Base-by-base conservation (phyloP, 257 asterid genomes). In the Lavandula angustifolia region DNA sequence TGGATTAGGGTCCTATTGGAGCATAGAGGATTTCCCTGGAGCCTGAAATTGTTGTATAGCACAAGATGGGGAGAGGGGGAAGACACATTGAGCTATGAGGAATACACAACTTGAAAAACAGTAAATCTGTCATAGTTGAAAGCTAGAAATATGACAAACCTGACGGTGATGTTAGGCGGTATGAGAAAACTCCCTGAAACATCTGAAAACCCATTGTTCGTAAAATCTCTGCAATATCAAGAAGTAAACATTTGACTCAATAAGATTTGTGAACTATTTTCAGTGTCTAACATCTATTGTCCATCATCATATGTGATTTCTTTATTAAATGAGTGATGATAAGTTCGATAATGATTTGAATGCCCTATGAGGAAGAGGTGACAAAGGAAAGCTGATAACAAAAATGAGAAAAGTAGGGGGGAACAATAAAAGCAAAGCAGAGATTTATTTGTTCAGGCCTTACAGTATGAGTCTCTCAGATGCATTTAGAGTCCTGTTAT, bases 1-100 rank as follows among this genome's bases (percentile, higher is more conserved):
- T 66, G 67, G 34, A 4, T 9, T 18, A 78, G 75, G 72, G 73
- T 79, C 80, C 53, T 66, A 60, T 64, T 70, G 37, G 73, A 57
- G 70, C 98, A 91, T 12, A 77, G 29, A 9, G 95, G 95, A 80
- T 91, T 91, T 75, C 96, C 98, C 74, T 64, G 76, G 78, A 92
- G 86, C 76, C 98, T 91, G 96, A 47, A 74, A 69, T 48, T 31
- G 37, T 52, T 65, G 46, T 32, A 59, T 6, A 46, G 34, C 33
- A 33, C 11, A 29, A 66, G 18, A 22, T 59, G 37, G 12, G 35
- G n/a, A 43, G 13, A 27, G 54, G 47, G 14, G 47, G 47, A 42
- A 5, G 47, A 46, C 46, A 35, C 40, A 51, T 18, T 60, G 54
- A 69, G 64, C 67, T 9, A 35, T 47, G 44, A 60, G 35, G 57